phyloP scores from a whole-genome alignment of 768 basidiomycete species.

The Xerocomus brunneocitrinus region DNA sequence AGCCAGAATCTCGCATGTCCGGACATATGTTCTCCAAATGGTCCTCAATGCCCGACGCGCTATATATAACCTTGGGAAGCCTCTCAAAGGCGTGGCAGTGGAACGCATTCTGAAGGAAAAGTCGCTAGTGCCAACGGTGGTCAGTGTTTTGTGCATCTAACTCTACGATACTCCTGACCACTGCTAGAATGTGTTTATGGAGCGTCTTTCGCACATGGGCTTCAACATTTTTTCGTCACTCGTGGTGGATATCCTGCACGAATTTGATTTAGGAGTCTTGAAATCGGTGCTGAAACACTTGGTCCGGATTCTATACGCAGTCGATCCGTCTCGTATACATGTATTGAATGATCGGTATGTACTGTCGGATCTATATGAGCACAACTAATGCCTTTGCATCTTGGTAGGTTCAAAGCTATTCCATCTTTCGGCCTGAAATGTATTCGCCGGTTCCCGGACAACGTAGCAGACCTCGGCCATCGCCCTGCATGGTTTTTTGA shows the following conservation, averaged over 20 bases:
- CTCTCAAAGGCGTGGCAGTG: neutral
- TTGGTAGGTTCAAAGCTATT: neutral
- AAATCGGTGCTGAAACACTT: neutral
- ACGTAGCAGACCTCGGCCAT: neutral
- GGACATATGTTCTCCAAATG: neutral
- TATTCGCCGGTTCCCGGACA: neutral
- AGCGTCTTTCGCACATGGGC: neutral
- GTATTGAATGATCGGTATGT: neutral
- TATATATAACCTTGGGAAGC: neutral
- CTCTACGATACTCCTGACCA: too few species aligned
- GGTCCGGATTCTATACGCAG: neutral
- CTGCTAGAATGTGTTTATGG: neutral
- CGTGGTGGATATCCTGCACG: neutral
- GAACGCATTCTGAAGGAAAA: neutral
- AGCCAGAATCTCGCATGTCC: neutral
- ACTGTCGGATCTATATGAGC: too few species aligned
- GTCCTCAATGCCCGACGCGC: neutral
- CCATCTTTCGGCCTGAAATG: neutral
- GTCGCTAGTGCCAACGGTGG: neutral
- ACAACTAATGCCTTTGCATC: too few species aligned
- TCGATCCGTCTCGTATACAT: neutral
- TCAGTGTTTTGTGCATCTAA: neutral
- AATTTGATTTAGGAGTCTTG: neutral
- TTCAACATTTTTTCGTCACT: neutral
- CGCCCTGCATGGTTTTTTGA: neutral